Percentiles rank a stretch among this genome's conserved stretches.
Conservation (phyloP, 768 basidiomycete species). For the Peribolospora kevripleyi region DNA sequence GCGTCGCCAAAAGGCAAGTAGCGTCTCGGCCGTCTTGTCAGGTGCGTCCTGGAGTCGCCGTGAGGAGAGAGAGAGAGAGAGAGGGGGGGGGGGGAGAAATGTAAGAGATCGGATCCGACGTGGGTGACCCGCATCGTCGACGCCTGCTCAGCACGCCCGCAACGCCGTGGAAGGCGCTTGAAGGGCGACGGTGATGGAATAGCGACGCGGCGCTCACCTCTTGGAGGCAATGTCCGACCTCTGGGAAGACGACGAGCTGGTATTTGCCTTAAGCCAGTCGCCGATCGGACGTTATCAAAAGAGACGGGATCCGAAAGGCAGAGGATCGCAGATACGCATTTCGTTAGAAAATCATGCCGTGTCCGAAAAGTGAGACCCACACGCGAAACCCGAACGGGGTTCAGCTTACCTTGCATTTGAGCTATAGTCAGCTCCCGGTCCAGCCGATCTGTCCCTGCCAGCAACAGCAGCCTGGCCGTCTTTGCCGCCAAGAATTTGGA, state of each 20-base stretch:
- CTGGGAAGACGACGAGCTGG: conserved; percentile 64
- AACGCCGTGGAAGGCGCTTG: background rate
- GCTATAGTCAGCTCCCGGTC: conserved; percentile 88
- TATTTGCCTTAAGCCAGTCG: conserved; percentile 36
- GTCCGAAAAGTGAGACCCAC: background rate
- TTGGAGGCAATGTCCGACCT: conserved; percentile 81
- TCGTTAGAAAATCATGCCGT: background rate
- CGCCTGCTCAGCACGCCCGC: background rate
- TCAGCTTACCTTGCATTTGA: conserved; percentile 52
- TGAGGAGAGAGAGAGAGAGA: background rate
- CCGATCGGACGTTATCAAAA: background rate
- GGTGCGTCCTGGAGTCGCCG: conserved; percentile 51
- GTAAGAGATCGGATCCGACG: background rate
- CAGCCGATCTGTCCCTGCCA: conserved; percentile 79
- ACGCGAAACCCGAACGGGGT: background rate
- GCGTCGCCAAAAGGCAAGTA: conserved; percentile 73
- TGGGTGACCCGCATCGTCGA: too few relatives aligned
- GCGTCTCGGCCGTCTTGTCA: conserved; percentile 43
- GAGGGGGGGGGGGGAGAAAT: too few relatives aligned
- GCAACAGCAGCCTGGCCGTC: conserved; percentile 60
- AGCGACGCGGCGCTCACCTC: conserved; percentile 34
- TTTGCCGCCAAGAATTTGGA: conserved; percentile 48
- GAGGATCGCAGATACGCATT: background rate
- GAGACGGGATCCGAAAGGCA: background rate
- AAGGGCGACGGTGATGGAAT: background rate